Evolutionary conservation across 1,284 basidiomycete genomes (phyloP), one percentile per base, ranked within the genome.

Genomic region (Cryptococcus depauperatus): DNA sequence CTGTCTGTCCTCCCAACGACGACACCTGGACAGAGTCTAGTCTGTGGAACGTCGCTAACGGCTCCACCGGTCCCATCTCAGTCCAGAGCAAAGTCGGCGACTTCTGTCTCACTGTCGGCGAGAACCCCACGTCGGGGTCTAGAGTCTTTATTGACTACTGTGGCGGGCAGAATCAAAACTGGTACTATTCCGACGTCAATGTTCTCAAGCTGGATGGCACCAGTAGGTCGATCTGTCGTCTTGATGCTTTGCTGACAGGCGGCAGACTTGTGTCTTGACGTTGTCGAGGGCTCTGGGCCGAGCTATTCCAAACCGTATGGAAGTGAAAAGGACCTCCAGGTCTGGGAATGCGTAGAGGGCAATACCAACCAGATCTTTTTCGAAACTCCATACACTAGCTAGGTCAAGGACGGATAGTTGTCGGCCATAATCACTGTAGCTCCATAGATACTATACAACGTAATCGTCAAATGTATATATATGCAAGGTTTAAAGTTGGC

Each of bases 361-460:
- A 55, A 58, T 47, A 38, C 40, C 18, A 53, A 58, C 42, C 58
- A 60, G 48, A 40, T 48, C 21, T 51, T 51, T 38, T 37, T 9
- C 19, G 16, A 37, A 22, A 18, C 23, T 30, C 29, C 29, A 13
- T 30, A 30, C 29, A 11, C 29, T 30, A 30, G 16, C 29, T 13
- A 30, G 3, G n/a, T n/a, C n/a, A n/a, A n/a, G n/a, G n/a, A n/a
- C n/a, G n/a, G n/a, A n/a, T n/a, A n/a, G n/a, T n/a, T n/a, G n/a
- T n/a, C n/a, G n/a, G n/a, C n/a, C n/a, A n/a, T n/a, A n/a, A n/a
- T n/a, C n/a, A n/a, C n/a, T n/a, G n/a, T n/a, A n/a, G n/a, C n/a
- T n/a, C n/a, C n/a, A n/a, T n/a, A n/a, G n/a, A n/a, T n/a, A n/a
- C n/a, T n/a, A n/a, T n/a, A n/a, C n/a, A n/a, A n/a, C n/a, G n/a